Percentiles rank a stretch among this genome's conserved stretches.
Conservation (phyloP, 345 rosid species). For the Eucalyptus marginata region DNA sequence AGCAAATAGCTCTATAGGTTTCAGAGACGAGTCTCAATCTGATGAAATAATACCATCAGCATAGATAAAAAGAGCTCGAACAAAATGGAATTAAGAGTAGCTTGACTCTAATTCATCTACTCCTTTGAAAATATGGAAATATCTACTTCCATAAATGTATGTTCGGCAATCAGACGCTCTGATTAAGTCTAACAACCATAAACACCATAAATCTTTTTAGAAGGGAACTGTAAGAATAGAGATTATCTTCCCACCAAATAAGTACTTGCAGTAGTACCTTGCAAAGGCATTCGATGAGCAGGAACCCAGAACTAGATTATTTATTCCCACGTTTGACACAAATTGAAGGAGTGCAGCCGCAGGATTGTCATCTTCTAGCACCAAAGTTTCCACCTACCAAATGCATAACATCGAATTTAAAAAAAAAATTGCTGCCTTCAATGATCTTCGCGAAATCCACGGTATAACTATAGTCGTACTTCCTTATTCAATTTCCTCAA, state of each 20-base stretch:
- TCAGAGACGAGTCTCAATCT: neutral
- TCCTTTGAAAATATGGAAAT: neutral
- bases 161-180: neutral
- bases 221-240: neutral
- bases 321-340: slow-evolving; percentile 28
- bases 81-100: neutral
- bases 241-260: neutral
- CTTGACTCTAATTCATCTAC: neutral
- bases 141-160: neutral
- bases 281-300: slow-evolving; percentile 31
- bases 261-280: slow-evolving; percentile 31
- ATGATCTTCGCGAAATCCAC: neutral
- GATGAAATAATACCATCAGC: neutral
- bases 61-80: neutral
- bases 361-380: slow-evolving; percentile 62
- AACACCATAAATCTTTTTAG: neutral
- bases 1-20: neutral
- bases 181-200: neutral
- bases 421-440: neutral
- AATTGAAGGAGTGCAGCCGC: slow-evolving; percentile 47
- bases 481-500: neutral
- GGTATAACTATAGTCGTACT: neutral
- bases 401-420: neutral
- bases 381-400: slow-evolving; percentile 57
- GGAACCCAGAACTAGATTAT: slow-evolving; percentile 65